These are phyloP conservation scores for Aspergillus ruber DNA, from an alignment of 2,329 filamentous ascomycete species.

Conservation along the genomic window DNA sequence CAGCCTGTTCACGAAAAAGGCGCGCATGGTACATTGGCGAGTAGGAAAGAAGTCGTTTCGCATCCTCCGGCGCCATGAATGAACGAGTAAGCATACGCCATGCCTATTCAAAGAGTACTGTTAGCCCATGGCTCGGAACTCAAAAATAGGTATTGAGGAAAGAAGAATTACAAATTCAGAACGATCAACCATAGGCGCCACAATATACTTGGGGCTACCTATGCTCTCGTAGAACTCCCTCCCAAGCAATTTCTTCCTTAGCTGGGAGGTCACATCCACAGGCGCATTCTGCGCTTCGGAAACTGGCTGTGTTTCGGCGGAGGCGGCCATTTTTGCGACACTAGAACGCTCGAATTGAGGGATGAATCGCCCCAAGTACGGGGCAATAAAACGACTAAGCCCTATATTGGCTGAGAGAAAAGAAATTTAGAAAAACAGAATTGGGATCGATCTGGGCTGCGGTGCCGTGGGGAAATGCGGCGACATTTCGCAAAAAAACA, in stretches of 20 bases:
- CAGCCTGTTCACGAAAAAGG: slow-evolving; percentile 68
- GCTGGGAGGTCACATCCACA: slow-evolving; percentile 6
- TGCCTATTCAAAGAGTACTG: slow-evolving; percentile 52
- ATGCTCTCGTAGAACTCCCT: slow-evolving; percentile 92
- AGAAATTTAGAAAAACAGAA: slow-evolving; percentile 1
- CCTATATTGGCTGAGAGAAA: slow-evolving; percentile 24
- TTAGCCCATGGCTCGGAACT: slow-evolving; percentile 4
- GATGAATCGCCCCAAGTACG: slow-evolving; percentile 20
- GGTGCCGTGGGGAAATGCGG: slow-evolving; percentile 3
- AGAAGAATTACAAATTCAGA: slow-evolving; percentile 76
- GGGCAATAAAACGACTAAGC: slow-evolving; percentile 18
- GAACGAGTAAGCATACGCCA: slow-evolving; percentile 96
- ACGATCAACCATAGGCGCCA: slow-evolving; percentile 97
- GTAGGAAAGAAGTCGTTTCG: slow-evolving; percentile 70
- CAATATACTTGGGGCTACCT: slow-evolving; percentile 79
- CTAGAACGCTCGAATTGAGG: slow-evolving; percentile 5
- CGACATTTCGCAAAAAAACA: slow-evolving; percentile 13
- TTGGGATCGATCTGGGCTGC: slow-evolving; percentile 4
- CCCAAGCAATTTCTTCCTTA: slow-evolving; percentile 63
- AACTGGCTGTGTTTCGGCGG: slow-evolving; percentile 11
- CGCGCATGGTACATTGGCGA: slow-evolving; percentile 95
- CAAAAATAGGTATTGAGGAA: background rate
- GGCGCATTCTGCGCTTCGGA: slow-evolving; percentile 16
- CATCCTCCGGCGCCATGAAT: slow-evolving; percentile 65
- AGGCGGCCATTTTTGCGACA: slow-evolving; percentile 22